These are phyloP conservation scores for Nigrospora osmanthi DNA, from an alignment of 2,329 filamentous ascomycete species.

Conservation along the genomic window DNA sequence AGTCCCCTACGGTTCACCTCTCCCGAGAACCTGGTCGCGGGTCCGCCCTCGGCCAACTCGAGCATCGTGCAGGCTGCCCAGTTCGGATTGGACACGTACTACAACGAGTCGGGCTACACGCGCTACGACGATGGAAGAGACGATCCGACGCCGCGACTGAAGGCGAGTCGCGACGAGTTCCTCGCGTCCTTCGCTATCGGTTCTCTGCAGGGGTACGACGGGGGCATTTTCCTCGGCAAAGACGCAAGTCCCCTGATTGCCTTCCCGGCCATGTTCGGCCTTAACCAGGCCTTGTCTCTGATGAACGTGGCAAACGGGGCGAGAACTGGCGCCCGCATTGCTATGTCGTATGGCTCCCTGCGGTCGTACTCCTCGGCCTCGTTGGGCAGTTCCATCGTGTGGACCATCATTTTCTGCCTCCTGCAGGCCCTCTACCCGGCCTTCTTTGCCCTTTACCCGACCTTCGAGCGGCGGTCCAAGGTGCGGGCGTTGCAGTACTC, in stretches of 20 bases:
- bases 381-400: conserved; percentile 10
- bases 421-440: conserved; percentile 52
- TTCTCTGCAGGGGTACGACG: not conserved
- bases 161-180: conserved; percentile 8
- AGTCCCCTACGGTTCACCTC: no score
- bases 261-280: conserved; percentile 2
- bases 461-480: conserved; percentile 51
- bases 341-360: not conserved
- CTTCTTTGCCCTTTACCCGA: conserved; percentile 60
- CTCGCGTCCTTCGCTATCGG: conserved; percentile 8
- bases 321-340: conserved; percentile 8
- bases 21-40: conserved; percentile 2
- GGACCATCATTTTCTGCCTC: conserved; percentile 18
- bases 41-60: conserved; percentile 8
- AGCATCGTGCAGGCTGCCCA: not conserved
- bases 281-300: conserved; percentile 1
- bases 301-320: conserved; percentile 13
- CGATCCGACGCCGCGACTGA: conserved; percentile 3
- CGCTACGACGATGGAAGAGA: not conserved
- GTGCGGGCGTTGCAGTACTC: conserved; percentile 61
- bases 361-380: no score
- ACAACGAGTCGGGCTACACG: not conserved
- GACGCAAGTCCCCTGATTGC: conserved; percentile 10
- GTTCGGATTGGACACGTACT: not conserved
- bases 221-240: conserved; percentile 11